phyloP scores from a whole-genome alignment of 768 basidiomycete species.

The Tricholoma sp. region DNA sequence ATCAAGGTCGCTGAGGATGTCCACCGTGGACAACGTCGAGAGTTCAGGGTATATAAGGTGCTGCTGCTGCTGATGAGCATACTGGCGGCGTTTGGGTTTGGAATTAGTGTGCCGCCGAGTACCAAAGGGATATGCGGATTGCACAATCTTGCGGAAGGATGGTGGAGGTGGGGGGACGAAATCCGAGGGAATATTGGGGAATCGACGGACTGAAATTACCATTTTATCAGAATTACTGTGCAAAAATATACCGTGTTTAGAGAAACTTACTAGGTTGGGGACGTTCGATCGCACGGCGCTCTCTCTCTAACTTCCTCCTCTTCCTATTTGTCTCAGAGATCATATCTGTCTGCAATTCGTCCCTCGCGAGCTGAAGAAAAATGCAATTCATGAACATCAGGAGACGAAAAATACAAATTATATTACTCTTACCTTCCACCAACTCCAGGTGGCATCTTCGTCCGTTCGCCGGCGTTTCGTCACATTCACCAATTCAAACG shows the following conservation, averaged over 20 bases:
- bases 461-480: conserved; percentile 60
- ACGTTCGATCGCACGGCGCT: conserved; percentile 73
- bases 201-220: conserved; percentile 44
- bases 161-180: conserved; percentile 43
- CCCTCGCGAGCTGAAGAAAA: conserved; percentile 56
- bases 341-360: conserved; percentile 81
- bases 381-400: neutral
- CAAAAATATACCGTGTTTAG: neutral
- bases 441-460: conserved; percentile 78
- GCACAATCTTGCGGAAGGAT: conserved; percentile 62
- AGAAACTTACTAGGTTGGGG: conserved; percentile 59
- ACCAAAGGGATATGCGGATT: conserved; percentile 45
- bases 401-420: conserved; percentile 1
- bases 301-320: conserved; percentile 77
- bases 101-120: conserved; percentile 24
- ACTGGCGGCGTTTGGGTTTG: conserved; percentile 14
- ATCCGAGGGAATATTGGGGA: conserved; percentile 50
- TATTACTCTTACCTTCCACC: conserved; percentile 70
- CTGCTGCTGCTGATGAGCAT: conserved; percentile 20
- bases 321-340: conserved; percentile 88
- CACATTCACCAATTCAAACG: conserved; percentile 61
- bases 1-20: conserved; percentile 50
- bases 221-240: neutral
- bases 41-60: conserved; percentile 41
- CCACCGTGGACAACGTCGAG: conserved; percentile 38